These are phyloP conservation scores for Ocimum tenuiflorum DNA, from an alignment of 257 asterid genomes.

Conservation along the genomic window DNA sequence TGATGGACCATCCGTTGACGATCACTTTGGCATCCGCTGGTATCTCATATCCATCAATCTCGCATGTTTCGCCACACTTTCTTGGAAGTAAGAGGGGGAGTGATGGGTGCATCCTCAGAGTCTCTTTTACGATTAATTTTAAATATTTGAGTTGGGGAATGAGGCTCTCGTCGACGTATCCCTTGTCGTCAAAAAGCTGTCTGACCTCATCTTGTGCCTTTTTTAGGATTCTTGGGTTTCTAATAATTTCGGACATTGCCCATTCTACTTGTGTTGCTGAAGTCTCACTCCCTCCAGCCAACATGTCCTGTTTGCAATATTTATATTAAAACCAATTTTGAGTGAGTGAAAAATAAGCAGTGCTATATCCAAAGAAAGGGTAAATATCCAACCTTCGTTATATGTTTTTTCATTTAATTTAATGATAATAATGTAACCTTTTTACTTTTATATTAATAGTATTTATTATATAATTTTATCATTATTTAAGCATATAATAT, in stretches of 20 bases:
- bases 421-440: too few species aligned
- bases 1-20: slow-evolving; percentile 21
- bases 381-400: too few species aligned
- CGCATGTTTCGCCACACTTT: slow-evolving; percentile 2
- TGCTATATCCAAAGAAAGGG: too few species aligned
- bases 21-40: slow-evolving; percentile 1
- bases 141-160: slow-evolving; percentile 14
- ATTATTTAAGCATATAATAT: too few species aligned
- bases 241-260: slow-evolving; percentile 24
- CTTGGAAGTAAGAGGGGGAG: slow-evolving; percentile 20
- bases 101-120: slow-evolving; percentile 23
- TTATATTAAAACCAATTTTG: too few species aligned
- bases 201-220: slow-evolving; percentile 26
- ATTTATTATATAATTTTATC: too few species aligned
- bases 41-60: slow-evolving; percentile 15
- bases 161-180: slow-evolving; percentile 12
- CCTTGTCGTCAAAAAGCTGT: neutral
- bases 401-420: too few species aligned
- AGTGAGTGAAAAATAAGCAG: too few species aligned
- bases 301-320: slow-evolving; percentile 13
- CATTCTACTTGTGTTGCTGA: slow-evolving; percentile 20
- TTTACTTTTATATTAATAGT: too few species aligned
- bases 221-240: slow-evolving; percentile 10
- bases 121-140: slow-evolving; percentile 18
- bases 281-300: slow-evolving; percentile 25